phyloP scores from a whole-genome alignment of 805 yeast genomes.

The Wickerhamomyces bovis region DNA sequence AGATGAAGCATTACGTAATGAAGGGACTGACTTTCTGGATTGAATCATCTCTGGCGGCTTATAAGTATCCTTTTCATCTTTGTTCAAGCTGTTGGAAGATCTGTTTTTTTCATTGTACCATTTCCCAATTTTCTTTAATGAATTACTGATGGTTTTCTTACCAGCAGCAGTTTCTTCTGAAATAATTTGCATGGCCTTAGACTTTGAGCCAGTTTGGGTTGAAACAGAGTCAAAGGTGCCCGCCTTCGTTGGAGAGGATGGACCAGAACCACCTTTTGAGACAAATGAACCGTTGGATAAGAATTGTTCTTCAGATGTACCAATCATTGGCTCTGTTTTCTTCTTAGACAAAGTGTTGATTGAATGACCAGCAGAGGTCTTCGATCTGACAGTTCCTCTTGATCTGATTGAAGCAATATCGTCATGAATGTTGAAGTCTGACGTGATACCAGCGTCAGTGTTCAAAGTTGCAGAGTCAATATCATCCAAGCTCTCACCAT shows the following conservation, averaged over 20 bases:
- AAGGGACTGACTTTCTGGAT: conserved; percentile 38
- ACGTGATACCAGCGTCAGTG: conserved; percentile 2
- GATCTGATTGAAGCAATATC: conserved; percentile 15
- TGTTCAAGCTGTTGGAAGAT: conserved; percentile 1
- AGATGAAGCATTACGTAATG: conserved; percentile 8
- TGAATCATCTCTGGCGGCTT: conserved; percentile 66
- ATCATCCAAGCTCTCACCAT: conserved; percentile 1
- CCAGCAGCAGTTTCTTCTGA: conserved; percentile 26
- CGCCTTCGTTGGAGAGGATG: conserved; percentile 2
- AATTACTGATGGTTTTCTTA: conserved; percentile 34
- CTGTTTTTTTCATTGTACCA: conserved; percentile 56
- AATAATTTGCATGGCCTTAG: conserved; percentile 18
- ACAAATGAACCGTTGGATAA: conserved; percentile 25
- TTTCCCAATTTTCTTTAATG: conserved; percentile 56
- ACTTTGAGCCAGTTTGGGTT: conserved; percentile 5
- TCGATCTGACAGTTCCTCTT: conserved; percentile 2
- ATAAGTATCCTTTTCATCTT: conserved; percentile 17
- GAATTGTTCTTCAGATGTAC: conserved; percentile 24
- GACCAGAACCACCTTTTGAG: conserved; percentile 2
- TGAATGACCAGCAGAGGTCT: conserved; percentile 5
- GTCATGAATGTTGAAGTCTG: conserved; percentile 1
- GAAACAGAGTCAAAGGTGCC: conserved; percentile 13
- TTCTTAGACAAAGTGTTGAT: conserved; percentile 4
- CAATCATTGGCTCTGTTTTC: conserved; percentile 19
- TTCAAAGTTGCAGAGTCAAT: conserved; percentile 1